Base-by-base conservation (phyloP, 345 rosid genomes). In the Physaria fendleri region DNA sequence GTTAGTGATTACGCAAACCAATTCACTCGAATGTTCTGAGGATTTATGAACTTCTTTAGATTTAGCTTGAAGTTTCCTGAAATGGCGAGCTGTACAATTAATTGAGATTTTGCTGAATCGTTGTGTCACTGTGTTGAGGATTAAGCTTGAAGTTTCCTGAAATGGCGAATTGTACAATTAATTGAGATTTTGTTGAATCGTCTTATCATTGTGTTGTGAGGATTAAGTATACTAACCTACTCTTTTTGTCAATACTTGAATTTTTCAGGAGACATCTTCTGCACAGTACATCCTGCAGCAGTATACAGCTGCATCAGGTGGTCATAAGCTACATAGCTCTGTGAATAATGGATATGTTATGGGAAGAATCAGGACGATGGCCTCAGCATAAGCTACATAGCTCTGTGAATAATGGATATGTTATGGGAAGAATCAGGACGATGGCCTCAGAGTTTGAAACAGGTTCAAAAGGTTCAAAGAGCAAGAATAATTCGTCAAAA, bases 281-380 rank as follows among this genome's bases (percentile, higher is more conserved):
- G 95, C 95, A 1, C 92, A 87, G 69, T 87, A 85, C 62, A 87
- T 87, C 45, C 71, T 87, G 49, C 90, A 88, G 85, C 96, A 88
- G 77, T 88, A 85, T 69, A 81, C 76, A 0, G 93, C 93, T n/a
- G 85, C 96, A 16, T 82, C 93, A 41, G 93, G 95, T 11, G 96
- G 93, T 34, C 84, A 81, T 10, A 83, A 75, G 79, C 74, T 85
- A 7, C 96, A 78, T 56, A 81, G 77, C 59, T 79, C 88, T 48
- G 79, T 88, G 56, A 79, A 76, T 37, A 88, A 81, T 68, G 93
- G 90, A 13, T 88, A 88, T 69, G 90, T 90, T 12, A 82, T 78
- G 93, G 96, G 93, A 41, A 82, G 84, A 73, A 84, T 88, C 33
- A 85, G 80, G 77, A 88, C 87, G 74, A 73, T 81, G 63, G 90